Evolutionary conservation across 1,284 basidiomycete genomes (phyloP).

Genomic region (Lignosus rhinocerotis): DNA sequence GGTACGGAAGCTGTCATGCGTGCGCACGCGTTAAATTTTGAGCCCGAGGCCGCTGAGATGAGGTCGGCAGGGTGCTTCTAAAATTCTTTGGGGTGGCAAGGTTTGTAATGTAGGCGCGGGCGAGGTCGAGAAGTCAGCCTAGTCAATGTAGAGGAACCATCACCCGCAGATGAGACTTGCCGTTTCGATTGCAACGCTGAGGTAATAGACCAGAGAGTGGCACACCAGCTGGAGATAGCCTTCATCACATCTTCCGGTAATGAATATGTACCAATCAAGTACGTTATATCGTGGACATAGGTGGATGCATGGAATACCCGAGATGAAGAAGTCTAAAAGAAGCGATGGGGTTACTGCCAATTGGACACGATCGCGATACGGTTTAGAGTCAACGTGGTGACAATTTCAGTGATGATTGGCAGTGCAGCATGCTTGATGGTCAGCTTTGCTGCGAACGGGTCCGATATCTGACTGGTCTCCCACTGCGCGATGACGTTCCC

Average conservation of each 20-base stretch:
- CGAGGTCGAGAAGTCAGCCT: constrained; percentile 9
- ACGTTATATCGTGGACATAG: constrained; percentile 25
- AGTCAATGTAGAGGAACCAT: constrained; percentile 15
- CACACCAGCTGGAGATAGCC: constrained; percentile 9
- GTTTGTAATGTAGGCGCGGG: constrained; percentile 26
- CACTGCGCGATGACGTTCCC: constrained; percentile 59
- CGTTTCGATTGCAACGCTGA: constrained; percentile 15
- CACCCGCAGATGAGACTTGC: constrained; percentile 19
- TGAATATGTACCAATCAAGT: constrained; percentile 23
- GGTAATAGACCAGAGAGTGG: constrained; percentile 12
- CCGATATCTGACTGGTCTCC: constrained; percentile 57
- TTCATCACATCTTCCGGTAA: constrained; percentile 14
- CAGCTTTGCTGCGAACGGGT: constrained; percentile 59
- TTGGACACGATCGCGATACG: constrained; percentile 58
- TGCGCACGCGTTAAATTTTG: constrained; percentile 12
- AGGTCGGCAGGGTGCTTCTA: constrained; percentile 27
- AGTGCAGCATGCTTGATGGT: constrained; percentile 57
- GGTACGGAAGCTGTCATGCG: constrained; percentile 12
- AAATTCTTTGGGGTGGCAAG: constrained; percentile 20
- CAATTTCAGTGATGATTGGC: constrained; percentile 65
- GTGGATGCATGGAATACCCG: constrained; percentile 13
- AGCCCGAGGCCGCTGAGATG: constrained; percentile 19
- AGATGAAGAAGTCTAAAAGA: constrained; percentile 1
- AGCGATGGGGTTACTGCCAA: constrained; percentile 41
- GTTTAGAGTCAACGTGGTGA: constrained; percentile 68